Conservation (phyloP, 176 grass and related monocot genomes). For the Musa schizocarpa region DNA sequence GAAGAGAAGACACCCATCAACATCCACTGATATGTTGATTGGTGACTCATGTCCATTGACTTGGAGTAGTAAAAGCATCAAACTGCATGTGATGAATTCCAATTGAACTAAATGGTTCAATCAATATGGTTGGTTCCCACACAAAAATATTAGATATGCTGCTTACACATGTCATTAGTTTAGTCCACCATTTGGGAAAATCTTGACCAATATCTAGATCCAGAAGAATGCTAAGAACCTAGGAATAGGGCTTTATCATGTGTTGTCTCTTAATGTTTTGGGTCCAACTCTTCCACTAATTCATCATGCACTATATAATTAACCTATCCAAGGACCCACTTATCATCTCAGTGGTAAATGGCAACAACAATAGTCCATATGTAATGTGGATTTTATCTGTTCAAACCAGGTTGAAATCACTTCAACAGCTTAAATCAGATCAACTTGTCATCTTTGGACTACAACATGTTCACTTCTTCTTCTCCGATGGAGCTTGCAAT, state of each 20-base stretch:
- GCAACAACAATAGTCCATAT: not conserved
- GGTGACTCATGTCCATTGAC: too few species aligned
- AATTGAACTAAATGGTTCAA: too few species aligned
- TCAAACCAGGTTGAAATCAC: not conserved
- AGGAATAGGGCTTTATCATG: not conserved
- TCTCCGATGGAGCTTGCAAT: too few species aligned
- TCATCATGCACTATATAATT: slow-evolving; percentile 2
- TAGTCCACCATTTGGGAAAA: not conserved
- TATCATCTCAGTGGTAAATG: not conserved
- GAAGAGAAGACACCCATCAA: too few species aligned
- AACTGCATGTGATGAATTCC: too few species aligned
- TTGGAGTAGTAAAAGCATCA: too few species aligned
- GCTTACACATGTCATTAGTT: not conserved
- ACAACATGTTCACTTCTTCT: too few species aligned
- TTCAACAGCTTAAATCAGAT: not conserved
- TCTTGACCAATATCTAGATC: not conserved
- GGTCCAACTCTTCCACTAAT: not conserved
- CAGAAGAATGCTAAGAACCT: not conserved
- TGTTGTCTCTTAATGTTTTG: slow-evolving; percentile 1
- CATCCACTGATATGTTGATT: too few species aligned
- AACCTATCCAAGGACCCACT: not conserved
- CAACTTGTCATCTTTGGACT: too few species aligned
- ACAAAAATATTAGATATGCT: too few species aligned
- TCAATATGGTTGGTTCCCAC: too few species aligned
- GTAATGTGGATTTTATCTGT: not conserved